These are phyloP conservation scores for Penicillium ucsense DNA, from an alignment of 495 filamentous ascomycete species.

Conservation along the genomic window DNA sequence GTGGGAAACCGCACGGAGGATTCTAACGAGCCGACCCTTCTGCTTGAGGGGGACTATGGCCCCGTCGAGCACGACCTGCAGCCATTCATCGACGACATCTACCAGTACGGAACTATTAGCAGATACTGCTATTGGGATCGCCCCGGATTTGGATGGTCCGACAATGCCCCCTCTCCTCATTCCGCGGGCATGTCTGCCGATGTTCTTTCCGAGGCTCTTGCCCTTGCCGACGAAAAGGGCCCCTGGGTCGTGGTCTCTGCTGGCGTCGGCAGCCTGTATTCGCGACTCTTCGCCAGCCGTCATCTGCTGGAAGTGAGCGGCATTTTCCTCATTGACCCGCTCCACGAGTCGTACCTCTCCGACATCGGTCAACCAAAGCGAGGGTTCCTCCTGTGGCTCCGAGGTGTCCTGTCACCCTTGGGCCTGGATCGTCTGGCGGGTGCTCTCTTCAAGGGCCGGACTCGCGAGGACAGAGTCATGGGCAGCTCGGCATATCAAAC, in stretches of 20 bases:
- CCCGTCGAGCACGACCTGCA: constrained; percentile 66
- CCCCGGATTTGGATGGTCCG: constrained; percentile 81
- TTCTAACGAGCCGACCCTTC: constrained; percentile 51
- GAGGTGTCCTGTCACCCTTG: constrained; percentile 74
- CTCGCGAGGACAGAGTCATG: constrained; percentile 73
- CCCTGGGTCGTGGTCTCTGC: constrained; percentile 71
- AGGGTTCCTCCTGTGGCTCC: constrained; percentile 78
- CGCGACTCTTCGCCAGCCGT: constrained; percentile 77
- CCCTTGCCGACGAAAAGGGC: constrained; percentile 68
- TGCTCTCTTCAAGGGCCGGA: constrained; percentile 69
- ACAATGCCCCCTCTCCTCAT: constrained; percentile 87
- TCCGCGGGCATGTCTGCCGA: constrained; percentile 85
- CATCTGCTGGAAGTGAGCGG: constrained; percentile 63
- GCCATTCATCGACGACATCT: constrained; percentile 54
- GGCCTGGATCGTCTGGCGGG: constrained; percentile 71
- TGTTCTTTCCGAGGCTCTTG: constrained; percentile 73
- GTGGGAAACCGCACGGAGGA: constrained; percentile 50
- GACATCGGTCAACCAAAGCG: constrained; percentile 52
- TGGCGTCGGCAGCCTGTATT: constrained; percentile 76
- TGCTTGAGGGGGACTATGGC: constrained; percentile 72
- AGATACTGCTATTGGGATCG: constrained; percentile 96
- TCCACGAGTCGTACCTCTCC: constrained; percentile 76
- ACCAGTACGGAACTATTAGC: constrained; percentile 62
- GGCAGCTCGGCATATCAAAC: constrained; percentile 68
- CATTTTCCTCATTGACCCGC: constrained; percentile 73